These are phyloP conservation scores for Verticillium longisporum DNA, from an alignment of 2,329 filamentous ascomycete genomes.

Conservation along the genomic window DNA sequence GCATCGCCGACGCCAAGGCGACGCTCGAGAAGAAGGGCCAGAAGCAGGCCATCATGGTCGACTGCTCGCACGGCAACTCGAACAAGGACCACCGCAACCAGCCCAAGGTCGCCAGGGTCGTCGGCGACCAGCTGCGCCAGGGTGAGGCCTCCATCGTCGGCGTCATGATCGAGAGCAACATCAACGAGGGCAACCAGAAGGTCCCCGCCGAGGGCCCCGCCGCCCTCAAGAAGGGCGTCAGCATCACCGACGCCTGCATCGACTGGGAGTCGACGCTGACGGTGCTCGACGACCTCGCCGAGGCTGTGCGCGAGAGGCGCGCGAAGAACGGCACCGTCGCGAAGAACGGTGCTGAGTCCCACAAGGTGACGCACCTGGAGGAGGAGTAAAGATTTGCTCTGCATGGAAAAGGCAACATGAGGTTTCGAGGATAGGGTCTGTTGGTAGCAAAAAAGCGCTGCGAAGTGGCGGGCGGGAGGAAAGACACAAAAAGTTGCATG, in stretches of 20 bases:
- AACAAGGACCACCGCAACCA: conserved; percentile 97
- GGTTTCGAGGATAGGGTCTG: not conserved
- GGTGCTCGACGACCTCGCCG: conserved; percentile 78
- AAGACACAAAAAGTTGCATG: not conserved
- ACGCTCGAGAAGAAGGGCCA: conserved; percentile 75
- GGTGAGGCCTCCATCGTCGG: conserved; percentile 87
- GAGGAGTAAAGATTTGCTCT: conserved; percentile 32
- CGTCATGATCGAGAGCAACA: conserved; percentile 98
- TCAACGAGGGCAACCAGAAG: conserved; percentile 86
- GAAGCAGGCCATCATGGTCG: conserved; percentile 89
- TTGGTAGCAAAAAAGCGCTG: not conserved
- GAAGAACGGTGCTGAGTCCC: conserved; percentile 19
- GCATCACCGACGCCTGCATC: conserved; percentile 95
- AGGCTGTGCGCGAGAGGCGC: conserved; percentile 72
- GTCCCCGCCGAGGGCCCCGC: conserved; percentile 75
- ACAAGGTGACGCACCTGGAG: conserved; percentile 40
- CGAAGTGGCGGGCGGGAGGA: not conserved
- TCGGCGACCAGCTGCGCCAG: conserved; percentile 79
- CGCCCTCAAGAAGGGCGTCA: conserved; percentile 79
- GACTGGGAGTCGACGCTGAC: conserved; percentile 80
- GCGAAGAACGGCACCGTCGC: conserved; percentile 35
- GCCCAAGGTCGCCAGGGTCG: conserved; percentile 77
- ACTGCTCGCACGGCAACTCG: conserved; percentile 98
- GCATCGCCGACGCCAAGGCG: conserved; percentile 72
- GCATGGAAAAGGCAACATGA: no score